A percentile compares a stretch with the other conserved stretches of the same genome.
Evolutionary conservation across 2,329 filamentous ascomycete species (phyloP).

Genomic region (Penicillium hesseltinei): DNA sequence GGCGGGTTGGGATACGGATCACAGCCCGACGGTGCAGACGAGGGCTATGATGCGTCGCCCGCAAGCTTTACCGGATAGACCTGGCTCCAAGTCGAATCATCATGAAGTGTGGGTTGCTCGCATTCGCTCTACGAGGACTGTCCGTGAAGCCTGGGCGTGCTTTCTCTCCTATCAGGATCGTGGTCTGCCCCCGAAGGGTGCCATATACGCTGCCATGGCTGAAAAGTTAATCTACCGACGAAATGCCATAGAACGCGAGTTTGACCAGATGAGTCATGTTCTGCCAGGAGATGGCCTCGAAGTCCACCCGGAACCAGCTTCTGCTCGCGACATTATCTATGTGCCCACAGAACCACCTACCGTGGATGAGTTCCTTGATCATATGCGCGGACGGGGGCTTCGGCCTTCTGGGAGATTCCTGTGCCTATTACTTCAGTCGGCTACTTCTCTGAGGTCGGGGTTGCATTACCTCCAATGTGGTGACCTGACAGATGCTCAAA

Average conservation of each 20-base stretch:
- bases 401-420: slow-evolving; percentile 46
- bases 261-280: slow-evolving; percentile 26
- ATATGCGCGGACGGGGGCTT: slow-evolving; percentile 50
- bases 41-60: slow-evolving; percentile 45
- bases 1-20: slow-evolving; percentile 63
- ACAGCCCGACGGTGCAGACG: slow-evolving; percentile 62
- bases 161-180: slow-evolving; percentile 57
- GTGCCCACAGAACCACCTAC: slow-evolving; percentile 54
- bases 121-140: slow-evolving; percentile 58
- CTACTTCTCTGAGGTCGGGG: slow-evolving; percentile 41
- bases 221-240: slow-evolving; percentile 51
- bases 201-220: slow-evolving; percentile 57
- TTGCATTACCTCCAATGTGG: slow-evolving; percentile 44
- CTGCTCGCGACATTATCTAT: slow-evolving; percentile 58
- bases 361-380: slow-evolving; percentile 50
- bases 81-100: slow-evolving; percentile 17
- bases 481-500: slow-evolving; percentile 33
- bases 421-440: slow-evolving; percentile 50
- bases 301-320: slow-evolving; percentile 54
- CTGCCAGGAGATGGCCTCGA: slow-evolving; percentile 59
- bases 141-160: slow-evolving; percentile 64
- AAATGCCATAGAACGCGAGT: slow-evolving; percentile 22
- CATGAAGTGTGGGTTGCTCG: slow-evolving; percentile 55
- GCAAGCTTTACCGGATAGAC: slow-evolving; percentile 15
- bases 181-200: slow-evolving; percentile 34